Conservation (phyloP, 306 rosid genomes). For the Rubus parviflorus region DNA sequence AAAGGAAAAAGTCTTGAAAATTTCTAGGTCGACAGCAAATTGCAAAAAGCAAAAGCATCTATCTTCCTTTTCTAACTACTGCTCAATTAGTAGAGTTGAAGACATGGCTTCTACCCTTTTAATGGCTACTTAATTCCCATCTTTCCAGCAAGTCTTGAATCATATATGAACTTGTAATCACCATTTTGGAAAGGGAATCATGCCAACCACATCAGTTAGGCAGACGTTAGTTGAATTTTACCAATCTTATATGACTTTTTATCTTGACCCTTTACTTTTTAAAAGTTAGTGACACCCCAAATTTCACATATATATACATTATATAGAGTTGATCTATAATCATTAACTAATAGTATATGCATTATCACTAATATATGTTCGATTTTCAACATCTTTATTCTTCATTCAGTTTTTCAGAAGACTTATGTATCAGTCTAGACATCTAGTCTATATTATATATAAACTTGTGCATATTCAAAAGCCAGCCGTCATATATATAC, state of each 20-base stretch:
- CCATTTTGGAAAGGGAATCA: not conserved
- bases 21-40: not conserved
- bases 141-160: slow-evolving; percentile 1
- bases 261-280: not conserved
- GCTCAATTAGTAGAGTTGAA: not conserved
- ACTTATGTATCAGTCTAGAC: not conserved
- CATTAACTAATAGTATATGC: slow-evolving; percentile 29
- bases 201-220: slow-evolving; percentile 10
- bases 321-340: slow-evolving; percentile 8
- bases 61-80: not conserved
- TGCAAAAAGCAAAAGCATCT: not conserved
- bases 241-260: not conserved
- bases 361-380: not conserved
- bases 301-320: slow-evolving; percentile 6
- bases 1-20: not conserved
- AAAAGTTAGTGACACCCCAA: slow-evolving; percentile 20
- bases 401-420: not conserved
- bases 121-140: not conserved
- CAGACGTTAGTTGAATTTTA: not conserved
- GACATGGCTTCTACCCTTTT: not conserved
- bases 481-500: not conserved
- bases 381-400: not conserved
- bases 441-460: not conserved
- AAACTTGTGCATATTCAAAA: not conserved
- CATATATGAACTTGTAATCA: not conserved